These are phyloP conservation scores for Zasmidium citrigriseum DNA, from an alignment of 2,329 filamentous ascomycete species.

Conservation along the genomic window DNA sequence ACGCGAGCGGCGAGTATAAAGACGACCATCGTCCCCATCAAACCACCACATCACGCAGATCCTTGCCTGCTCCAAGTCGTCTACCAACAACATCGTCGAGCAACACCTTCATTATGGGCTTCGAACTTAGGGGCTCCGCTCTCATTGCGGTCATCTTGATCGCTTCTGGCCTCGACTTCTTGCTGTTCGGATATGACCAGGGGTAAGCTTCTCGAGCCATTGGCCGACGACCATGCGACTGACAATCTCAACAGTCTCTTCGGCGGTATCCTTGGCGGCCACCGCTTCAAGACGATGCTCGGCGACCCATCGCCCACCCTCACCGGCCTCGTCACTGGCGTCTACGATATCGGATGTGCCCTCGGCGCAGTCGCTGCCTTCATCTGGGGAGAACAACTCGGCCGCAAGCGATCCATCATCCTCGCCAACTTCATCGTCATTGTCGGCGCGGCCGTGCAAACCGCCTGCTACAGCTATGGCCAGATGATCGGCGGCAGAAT, in stretches of 20 bases:
- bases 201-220: too few relatives aligned
- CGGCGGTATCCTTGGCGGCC: constrained; percentile 32
- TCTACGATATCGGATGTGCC: constrained; percentile 32
- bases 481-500: constrained; percentile 30
- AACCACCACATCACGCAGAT: not conserved
- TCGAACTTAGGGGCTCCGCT: constrained; percentile 26
- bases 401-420: constrained; percentile 29
- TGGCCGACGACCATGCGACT: not conserved
- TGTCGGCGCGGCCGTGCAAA: constrained; percentile 27
- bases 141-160: constrained; percentile 30
- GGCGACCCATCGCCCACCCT: constrained; percentile 27
- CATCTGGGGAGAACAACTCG: constrained; percentile 28
- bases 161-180: constrained; percentile 32
- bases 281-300: constrained; percentile 32
- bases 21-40: not conserved
- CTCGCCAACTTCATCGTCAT: constrained; percentile 30
- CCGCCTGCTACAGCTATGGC: constrained; percentile 26
- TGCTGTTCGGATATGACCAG: constrained; percentile 25
- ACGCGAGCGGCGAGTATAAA: not conserved
- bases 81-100: not conserved
- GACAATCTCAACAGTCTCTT: constrained; percentile 31
- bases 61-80: not conserved
- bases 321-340: constrained; percentile 29
- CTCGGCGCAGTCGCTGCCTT: constrained; percentile 30
- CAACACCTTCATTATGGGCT: not conserved